Base-by-base conservation (phyloP, 1,284 basidiomycete species). In the Inonotus obliquus region DNA sequence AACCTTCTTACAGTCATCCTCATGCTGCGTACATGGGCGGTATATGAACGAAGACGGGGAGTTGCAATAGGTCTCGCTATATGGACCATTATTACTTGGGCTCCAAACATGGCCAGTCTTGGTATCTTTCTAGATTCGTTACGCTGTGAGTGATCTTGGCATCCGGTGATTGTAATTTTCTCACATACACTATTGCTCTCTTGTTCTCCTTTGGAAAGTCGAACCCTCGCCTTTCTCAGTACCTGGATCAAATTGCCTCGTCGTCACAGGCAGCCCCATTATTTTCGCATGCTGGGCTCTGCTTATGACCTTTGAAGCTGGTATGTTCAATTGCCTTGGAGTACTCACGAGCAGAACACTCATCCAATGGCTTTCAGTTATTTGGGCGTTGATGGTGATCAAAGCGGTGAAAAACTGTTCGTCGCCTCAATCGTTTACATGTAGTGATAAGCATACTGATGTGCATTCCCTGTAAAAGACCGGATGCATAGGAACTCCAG, bases 1-100 rank as follows among this genome's bases (percentile, higher is more conserved):
- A 37, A 9, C 5, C 17, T 29, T n/a, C 11, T 27, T n/a, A 2
- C 10, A 57, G 56, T 57, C 41, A 48, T 57, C n/a, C 47, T 57
- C 14, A 48, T 48, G 29, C 21, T 57, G 27, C 41, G 56, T 6
- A 48, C 25, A 6, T 57, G 56, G 56, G 56, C 56, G 23, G 47
- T 57, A 21, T 57, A 38, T 17, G 44, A 48, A 7, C 56, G 35
- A 4, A 25, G 32, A 23, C 32, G 41, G 14, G 47, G 32, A 25
- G 29, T 57, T 4, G 56, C 56, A 35, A 48, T 57, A 11, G 44
- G 56, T 29, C 47, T 57, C 11, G 25, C 35, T 17, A 32, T 57
- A 21, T 57, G 56, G 56, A 57, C 56, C 41, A 48, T 48, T 14
- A 32, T 48, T n/a, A 48, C 32, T n/a, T 57, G 56, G 55, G 45